Base-by-base conservation (phyloP, 2,329 filamentous ascomycete species). In the Rhynchosporium graminicola region DNA sequence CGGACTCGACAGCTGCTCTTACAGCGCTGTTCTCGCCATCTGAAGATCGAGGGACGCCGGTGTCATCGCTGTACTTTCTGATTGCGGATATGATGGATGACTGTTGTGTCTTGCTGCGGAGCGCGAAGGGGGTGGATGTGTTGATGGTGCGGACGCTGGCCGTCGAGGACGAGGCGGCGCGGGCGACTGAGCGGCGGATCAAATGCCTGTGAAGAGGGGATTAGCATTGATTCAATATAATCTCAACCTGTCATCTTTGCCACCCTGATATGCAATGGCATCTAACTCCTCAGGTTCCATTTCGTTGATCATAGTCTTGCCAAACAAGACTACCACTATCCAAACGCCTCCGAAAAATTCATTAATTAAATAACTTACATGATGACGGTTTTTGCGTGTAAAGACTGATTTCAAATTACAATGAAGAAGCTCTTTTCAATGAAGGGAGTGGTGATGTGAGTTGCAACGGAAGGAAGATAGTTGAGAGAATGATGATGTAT, bases 171-270 rank as follows among this genome's bases (percentile, higher is more conserved):
- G 80, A 76, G 62, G 83, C 80, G 55, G 83, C 80, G 71, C 83
- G 82, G 71, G 80, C 77, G 68, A 84, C 83, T 67, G 81, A 77
- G 71, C 82, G 83, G 65, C 84, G 83, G 68, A 88, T 67, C 65
- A 71, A 64, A 70, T 74, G 71, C 73, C 73, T 74, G 40, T 8
- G 12, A 43, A 28, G 3, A 38, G 33, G 52, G 3, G 29, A 59
- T 67, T 62, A 68, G 63, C 59, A 43, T 28, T 36, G 43, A 31
- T 20, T 47, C 57, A 60, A 59, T 62, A 9, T 15, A 48, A 33
- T 3, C n/a, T 4, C 1, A 29, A 9, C 33, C 57, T 15, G 20
- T 51, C n/a, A 28, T 42, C 20, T 26, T 9, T 54, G n/a, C 8
- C 33, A 28, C 6, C 13, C 1, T 33, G 40, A 52, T 15, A 42